Conservation (phyloP, 345 rosid species). For the Garcia nutans region DNA sequence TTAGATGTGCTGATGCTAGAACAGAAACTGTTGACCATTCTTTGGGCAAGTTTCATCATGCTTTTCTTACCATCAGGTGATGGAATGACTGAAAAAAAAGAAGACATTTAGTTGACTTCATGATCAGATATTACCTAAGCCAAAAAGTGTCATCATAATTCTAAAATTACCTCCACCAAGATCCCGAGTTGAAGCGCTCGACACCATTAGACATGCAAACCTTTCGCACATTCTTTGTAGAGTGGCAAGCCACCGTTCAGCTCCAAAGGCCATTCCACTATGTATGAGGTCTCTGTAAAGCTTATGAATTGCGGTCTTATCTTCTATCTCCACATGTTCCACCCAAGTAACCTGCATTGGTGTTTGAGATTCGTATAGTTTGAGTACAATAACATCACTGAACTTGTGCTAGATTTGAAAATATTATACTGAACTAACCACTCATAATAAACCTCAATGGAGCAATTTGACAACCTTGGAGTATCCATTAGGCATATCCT, state of each 20-base stretch:
- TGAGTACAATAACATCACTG: not conserved
- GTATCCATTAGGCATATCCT: conserved; percentile 94
- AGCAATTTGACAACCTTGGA: conserved; percentile 59
- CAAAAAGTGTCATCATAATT: not conserved
- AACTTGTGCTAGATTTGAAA: not conserved
- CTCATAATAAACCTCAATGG: conserved; percentile 4
- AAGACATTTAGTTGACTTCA: not conserved
- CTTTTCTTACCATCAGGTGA: conserved; percentile 84
- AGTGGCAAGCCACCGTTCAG: conserved; percentile 76
- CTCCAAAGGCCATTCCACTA: conserved; percentile 82
- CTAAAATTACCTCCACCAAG: conserved; percentile 66
- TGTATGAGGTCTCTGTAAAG: conserved; percentile 65
- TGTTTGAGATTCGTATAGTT: conserved; percentile 10
- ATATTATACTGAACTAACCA: conserved; percentile 6
- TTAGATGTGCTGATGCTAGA: conserved; percentile 75
- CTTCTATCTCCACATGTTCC: conserved; percentile 86
- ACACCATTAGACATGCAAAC: conserved; percentile 69
- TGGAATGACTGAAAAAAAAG: conserved; percentile 58
- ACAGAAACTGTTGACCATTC: conserved; percentile 85
- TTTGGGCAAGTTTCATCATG: conserved; percentile 95
- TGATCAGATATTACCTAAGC: not conserved
- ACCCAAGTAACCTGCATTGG: conserved; percentile 80
- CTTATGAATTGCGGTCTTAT: conserved; percentile 49
- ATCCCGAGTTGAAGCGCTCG: conserved; percentile 62
- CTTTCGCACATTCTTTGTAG: conserved; percentile 89